Conservation (phyloP, 139 green algal species). For the Tetradesmus lagerheimii region DNA sequence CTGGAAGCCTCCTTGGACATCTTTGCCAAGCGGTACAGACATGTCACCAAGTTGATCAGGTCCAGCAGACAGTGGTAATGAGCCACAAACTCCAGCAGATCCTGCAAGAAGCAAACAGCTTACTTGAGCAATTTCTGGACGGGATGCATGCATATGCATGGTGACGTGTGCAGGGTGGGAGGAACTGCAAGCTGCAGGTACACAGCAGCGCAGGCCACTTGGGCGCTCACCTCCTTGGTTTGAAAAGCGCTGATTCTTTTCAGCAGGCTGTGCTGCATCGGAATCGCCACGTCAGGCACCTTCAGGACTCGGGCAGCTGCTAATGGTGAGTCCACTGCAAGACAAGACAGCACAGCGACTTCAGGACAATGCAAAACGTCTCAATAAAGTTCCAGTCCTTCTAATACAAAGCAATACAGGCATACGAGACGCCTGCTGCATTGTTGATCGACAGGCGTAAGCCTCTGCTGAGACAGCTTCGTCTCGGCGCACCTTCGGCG, state of each 20-base stretch:
- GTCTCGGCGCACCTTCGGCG: not conserved
- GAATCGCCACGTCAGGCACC: conserved; percentile 50
- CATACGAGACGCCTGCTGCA: not conserved
- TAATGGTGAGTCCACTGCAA: not conserved
- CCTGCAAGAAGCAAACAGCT: conserved; percentile 33
- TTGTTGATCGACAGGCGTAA: not conserved
- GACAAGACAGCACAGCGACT: not conserved
- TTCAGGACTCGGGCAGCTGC: conserved; percentile 25
- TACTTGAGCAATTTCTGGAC: not conserved
- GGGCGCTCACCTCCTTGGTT: conserved; percentile 58
- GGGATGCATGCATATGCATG: conserved; percentile 5
- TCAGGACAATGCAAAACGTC: not conserved
- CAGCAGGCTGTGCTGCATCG: conserved; percentile 60
- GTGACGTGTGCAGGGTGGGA: too few relatives aligned
- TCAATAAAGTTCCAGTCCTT: not conserved
- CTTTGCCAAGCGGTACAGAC: conserved; percentile 65
- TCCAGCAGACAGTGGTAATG: conserved; percentile 58
- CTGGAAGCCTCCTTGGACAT: conserved; percentile 58
- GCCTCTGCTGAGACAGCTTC: not conserved
- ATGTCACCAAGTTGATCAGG: conserved; percentile 69
- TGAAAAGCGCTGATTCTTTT: conserved; percentile 61
- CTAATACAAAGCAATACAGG: not conserved
- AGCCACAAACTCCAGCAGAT: conserved; percentile 59
- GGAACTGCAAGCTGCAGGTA: not conserved
- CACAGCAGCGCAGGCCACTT: not conserved